Evolutionary conservation across 148 eudicot species (phyloP).

Genomic region (Bassia scoparia): DNA sequence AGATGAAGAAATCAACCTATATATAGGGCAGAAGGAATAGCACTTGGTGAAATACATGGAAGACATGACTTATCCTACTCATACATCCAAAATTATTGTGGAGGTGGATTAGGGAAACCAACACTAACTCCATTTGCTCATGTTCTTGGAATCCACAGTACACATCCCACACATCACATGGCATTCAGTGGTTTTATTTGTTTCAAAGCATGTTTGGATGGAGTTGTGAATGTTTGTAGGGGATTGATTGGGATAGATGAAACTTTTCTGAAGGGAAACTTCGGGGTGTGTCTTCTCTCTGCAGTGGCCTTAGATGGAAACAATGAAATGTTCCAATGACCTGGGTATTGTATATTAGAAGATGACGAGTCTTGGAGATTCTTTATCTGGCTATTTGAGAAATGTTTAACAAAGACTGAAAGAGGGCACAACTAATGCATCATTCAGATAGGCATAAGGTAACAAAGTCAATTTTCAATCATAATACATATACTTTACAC

Average conservation of each 20-base stretch:
- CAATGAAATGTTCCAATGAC: not conserved
- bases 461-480: too few species aligned
- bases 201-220: not conserved
- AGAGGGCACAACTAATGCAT: not conserved
- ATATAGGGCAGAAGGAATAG: not conserved
- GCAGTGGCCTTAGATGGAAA: not conserved
- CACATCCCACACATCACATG: not conserved
- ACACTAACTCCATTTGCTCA: not conserved
- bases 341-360: not conserved
- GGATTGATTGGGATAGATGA: not conserved
- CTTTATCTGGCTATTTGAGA: not conserved
- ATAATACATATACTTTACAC: too few species aligned
- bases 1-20: too few species aligned
- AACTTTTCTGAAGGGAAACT: not conserved
- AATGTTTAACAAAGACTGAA: not conserved
- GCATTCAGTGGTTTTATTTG: not conserved
- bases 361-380: not conserved
- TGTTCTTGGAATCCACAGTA: not conserved
- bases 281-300: not conserved
- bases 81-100: not conserved
- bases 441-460: not conserved
- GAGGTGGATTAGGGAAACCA: not conserved
- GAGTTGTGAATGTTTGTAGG: not conserved
- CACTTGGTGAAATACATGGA: not conserved
- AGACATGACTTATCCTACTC: not conserved